Conservation (phyloP, 441 rosid genomes). For the Flueggea neowawraea region DNA sequence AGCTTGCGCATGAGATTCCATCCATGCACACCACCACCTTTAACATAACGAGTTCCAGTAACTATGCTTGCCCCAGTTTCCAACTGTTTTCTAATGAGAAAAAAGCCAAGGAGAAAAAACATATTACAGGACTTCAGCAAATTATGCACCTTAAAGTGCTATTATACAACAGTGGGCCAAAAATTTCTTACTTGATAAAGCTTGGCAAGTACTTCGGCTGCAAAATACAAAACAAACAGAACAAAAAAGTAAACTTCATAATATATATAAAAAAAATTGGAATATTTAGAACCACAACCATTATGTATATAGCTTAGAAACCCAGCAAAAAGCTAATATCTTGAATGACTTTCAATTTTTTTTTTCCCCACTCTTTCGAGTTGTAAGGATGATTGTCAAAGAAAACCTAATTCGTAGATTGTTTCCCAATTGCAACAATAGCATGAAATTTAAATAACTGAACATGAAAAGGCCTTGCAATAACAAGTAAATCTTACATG, state of each 20-base stretch:
- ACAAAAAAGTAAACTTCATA: neutral
- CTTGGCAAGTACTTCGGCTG: slow-evolving; percentile 96
- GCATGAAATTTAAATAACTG: neutral
- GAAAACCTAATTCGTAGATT: no score
- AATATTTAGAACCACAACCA: neutral
- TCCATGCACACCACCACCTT: no score
- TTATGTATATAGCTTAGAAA: neutral
- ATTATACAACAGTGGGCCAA: neutral
- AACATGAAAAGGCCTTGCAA: neutral
- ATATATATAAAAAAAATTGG: neutral
- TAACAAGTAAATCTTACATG: slow-evolving; percentile 51
- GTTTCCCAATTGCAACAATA: neutral
- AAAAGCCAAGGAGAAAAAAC: slow-evolving; percentile 1
- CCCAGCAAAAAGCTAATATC: neutral
- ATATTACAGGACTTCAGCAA: slow-evolving; percentile 10
- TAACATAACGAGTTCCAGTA: no score
- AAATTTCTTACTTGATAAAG: slow-evolving; percentile 74
- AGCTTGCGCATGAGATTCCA: no score
- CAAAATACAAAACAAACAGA: slow-evolving; percentile 27
- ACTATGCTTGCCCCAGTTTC: no score
- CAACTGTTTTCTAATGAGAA: no score
- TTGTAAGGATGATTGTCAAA: no score
- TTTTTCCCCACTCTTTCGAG: no score
- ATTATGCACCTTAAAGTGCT: neutral
- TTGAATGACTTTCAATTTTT: neutral